Evolutionary conservation across 1,139 yeast species (phyloP), one percentile per base, ranked within the genome.

Genomic region (Nakaseomyces bracarensis): DNA sequence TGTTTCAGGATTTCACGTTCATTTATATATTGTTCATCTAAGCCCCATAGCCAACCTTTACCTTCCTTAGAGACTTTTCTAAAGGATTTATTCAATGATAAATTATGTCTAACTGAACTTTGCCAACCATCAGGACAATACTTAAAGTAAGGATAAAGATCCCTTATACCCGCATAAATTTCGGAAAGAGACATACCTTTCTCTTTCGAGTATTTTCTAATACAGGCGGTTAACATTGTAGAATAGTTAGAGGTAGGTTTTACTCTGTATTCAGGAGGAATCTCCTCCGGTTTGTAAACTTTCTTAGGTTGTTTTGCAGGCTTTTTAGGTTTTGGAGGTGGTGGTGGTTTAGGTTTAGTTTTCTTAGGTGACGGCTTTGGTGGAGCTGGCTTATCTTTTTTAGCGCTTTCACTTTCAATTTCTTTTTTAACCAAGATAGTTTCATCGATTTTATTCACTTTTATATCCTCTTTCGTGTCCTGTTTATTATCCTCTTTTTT

Each of bases 81-180:
- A 66, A 91, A 91, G 7, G 89, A 79, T 63, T 86, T 86, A 63
- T 87, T 87, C 51, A 86, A 70, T 19, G 89, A 82, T 35, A 91
- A 70, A 54, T 86, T 87, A 64, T 91, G 98, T 38, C 93, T 74
- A 13, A 91, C 94, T 1, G 94, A 77, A 57, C 85, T 81, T 65
- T 91, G 98, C 99, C 99, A 91, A 2, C 97, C 97, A 61, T 87
- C 95, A 1, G 94, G 87, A 57, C 96, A 87, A 64, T 85, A 91
- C 57, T 81, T 76, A 64, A 85, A 91, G 63, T 84, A 91, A 1
- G 97, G 98, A 61, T 83, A 89, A 9, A 82, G 65, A 33, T 85
- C 95, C 58, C 83, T 83, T 41, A 91, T 85, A 1, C 87, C 85
- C 43, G 82, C 84, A 60, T 85, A 82, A 36, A 91, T 85, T 51